Percentiles rank a stretch among this genome's conserved stretches.
Conservation (phyloP, 257 asterid genomes). For the Orobanche coerulescens region DNA sequence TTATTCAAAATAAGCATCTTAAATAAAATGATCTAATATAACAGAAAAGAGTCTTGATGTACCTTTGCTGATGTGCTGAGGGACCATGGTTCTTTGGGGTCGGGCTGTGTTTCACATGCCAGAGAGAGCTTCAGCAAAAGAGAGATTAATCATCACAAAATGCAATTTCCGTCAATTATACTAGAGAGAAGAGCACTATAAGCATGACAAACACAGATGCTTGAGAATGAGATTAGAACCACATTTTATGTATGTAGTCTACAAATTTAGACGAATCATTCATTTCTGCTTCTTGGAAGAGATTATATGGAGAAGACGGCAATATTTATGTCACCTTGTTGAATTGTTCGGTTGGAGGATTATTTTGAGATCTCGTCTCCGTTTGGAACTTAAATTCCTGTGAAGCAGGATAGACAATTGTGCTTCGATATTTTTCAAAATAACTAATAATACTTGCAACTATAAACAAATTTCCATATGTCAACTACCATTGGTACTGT, state of each 20-base stretch:
- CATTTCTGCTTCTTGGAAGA: neutral
- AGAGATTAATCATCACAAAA: slow-evolving; percentile 13
- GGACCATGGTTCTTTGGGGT: slow-evolving; percentile 34
- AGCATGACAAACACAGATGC: neutral
- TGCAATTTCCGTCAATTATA: slow-evolving; percentile 3
- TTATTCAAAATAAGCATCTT: slow-evolving; percentile 30
- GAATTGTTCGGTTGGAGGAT: slow-evolving; percentile 73
- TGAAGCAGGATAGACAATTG: neutral
- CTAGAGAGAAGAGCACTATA: neutral
- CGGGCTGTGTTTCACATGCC: slow-evolving; percentile 46
- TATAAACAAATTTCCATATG: slow-evolving; percentile 9
- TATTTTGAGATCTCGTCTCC: slow-evolving; percentile 51
- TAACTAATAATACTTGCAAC: neutral
- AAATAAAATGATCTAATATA: slow-evolving; percentile 2
- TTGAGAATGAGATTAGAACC: neutral
- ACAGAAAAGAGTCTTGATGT: slow-evolving; percentile 17
- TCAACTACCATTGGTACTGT: slow-evolving; percentile 69
- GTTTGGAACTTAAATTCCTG: slow-evolving; percentile 81
- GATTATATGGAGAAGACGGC: neutral
- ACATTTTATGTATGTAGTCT: neutral
- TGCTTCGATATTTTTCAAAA: slow-evolving; percentile 3
- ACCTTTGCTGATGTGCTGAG: slow-evolving; percentile 44
- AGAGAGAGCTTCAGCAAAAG: slow-evolving; percentile 59
- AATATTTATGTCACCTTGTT: slow-evolving; percentile 50
- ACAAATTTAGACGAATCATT: neutral